A percentile compares a stretch with the other conserved stretches of the same genome.
phyloP scores from a whole-genome alignment of 495 filamentous ascomycete genomes.

The Durotheca rogersii region DNA sequence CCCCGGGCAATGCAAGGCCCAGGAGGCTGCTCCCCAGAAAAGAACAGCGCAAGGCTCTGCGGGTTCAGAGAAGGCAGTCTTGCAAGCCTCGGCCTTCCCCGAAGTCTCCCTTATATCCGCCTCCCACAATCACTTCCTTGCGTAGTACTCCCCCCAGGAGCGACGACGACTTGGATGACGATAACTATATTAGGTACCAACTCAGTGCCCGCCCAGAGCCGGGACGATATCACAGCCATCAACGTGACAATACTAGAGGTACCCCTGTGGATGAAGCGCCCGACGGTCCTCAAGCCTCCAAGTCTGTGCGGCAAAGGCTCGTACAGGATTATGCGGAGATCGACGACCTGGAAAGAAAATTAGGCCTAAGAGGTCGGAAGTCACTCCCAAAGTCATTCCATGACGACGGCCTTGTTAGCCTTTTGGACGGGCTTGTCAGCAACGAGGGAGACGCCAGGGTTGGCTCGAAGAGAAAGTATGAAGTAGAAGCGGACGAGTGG shows the following conservation, averaged over 20 bases:
- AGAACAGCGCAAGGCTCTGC: slow-evolving; percentile 52
- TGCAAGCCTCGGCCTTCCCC: slow-evolving; percentile 17
- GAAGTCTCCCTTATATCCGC: background rate
- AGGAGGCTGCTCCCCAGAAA: slow-evolving; percentile 43
- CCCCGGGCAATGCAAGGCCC: slow-evolving; percentile 13
- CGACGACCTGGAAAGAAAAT: slow-evolving; percentile 80
- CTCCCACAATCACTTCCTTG: background rate
- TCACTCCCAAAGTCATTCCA: slow-evolving; percentile 69
- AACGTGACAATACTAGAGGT: too few relatives aligned
- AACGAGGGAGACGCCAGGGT: slow-evolving; percentile 56
- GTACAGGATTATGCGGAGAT: slow-evolving; percentile 83
- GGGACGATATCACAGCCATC: slow-evolving; percentile 35
- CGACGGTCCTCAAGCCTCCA: slow-evolving; percentile 49
- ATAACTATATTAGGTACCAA: slow-evolving; percentile 27
- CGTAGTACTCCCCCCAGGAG: background rate
- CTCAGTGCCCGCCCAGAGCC: slow-evolving; percentile 27
- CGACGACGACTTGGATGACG: slow-evolving; percentile 32
- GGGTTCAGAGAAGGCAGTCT: slow-evolving; percentile 43
- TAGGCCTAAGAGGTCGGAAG: slow-evolving; percentile 80
- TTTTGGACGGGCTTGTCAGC: slow-evolving; percentile 68
- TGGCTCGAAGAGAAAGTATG: slow-evolving; percentile 61
- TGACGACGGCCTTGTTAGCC: slow-evolving; percentile 82
- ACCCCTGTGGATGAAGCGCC: slow-evolving; percentile 28
- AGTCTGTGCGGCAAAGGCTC: slow-evolving; percentile 63
- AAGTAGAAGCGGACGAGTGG: slow-evolving; percentile 60